Conservation (phyloP, 306 rosid genomes). For the Dryas octopetala region DNA sequence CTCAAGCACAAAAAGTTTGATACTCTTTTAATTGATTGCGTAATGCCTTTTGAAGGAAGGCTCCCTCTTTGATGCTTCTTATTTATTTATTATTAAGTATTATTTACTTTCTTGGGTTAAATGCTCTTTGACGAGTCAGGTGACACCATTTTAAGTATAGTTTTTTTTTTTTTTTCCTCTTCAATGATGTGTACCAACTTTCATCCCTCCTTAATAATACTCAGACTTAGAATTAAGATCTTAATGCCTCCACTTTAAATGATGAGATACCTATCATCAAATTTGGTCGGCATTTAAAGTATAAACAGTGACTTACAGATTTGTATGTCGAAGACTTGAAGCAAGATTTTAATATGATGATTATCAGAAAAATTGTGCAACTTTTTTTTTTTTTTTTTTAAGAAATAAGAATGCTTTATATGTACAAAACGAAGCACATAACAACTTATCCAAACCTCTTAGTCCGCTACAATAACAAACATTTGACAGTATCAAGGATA, state of each 20-base stretch:
- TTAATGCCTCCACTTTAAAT: neutral
- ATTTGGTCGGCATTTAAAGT: neutral
- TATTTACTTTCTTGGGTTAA: constrained; percentile 1
- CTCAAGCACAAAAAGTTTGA: neutral
- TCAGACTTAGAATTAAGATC: neutral
- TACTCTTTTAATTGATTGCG: constrained; percentile 27
- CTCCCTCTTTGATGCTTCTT: neutral
- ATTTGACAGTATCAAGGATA: neutral
- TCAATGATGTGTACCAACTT: no score
- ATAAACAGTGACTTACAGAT: neutral
- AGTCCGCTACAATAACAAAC: neutral
- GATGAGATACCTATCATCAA: neutral
- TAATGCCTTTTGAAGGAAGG: constrained; percentile 29
- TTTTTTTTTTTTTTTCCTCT: neutral
- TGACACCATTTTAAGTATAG: constrained; percentile 23
- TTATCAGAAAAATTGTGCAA: neutral
- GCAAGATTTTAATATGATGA: neutral
- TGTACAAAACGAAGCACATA: no score
- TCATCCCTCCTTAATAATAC: neutral
- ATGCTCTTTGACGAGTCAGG: constrained; percentile 28
- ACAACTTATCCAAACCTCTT: neutral
- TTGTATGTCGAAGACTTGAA: neutral
- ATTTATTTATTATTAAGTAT: neutral
- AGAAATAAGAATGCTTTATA: no score
- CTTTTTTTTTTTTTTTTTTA: no score